These are phyloP conservation scores for Skeletonema potamos DNA, from an alignment of 108 stramenopile species.

Conservation along the genomic window DNA sequence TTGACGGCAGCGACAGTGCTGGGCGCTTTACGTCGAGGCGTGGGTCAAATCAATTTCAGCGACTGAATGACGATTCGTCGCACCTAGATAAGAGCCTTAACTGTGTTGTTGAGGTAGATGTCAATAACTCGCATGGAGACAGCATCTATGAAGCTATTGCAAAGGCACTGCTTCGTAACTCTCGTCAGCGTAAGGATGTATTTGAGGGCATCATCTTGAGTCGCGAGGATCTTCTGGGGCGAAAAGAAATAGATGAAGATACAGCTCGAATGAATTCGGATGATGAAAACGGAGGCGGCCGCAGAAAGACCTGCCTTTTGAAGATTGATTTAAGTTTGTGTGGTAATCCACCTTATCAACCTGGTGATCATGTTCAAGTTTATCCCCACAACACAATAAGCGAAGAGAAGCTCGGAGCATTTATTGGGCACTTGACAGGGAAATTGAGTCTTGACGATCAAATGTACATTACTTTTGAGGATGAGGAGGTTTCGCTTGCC, in stretches of 20 bases:
- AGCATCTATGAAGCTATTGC: neutral
- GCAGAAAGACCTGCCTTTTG: neutral
- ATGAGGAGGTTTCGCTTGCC: neutral
- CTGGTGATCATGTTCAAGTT: slow-evolving; percentile 14
- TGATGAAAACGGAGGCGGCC: neutral
- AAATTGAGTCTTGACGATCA: slow-evolving; percentile 6
- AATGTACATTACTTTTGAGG: slow-evolving; percentile 3
- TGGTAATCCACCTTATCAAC: slow-evolving; percentile 12
- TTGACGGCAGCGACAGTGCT: no score
- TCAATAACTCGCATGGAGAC: no score
- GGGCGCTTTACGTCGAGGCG: no score
- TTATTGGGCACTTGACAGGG: neutral
- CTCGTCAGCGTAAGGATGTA: no score
- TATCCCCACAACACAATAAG: slow-evolving; percentile 3
- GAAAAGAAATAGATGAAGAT: neutral
- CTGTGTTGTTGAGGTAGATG: neutral
- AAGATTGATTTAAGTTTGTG: slow-evolving; percentile 7
- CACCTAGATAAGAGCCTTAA: neutral
- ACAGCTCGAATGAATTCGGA: neutral
- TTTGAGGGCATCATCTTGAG: no score
- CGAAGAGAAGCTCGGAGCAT: slow-evolving; percentile 2
- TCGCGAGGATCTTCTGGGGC: no score
- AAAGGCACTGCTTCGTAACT: no score
- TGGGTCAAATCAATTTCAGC: no score
- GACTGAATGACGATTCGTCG: no score